Conservation (phyloP, 805 yeast genomes). For the Saturnispora bothae region DNA sequence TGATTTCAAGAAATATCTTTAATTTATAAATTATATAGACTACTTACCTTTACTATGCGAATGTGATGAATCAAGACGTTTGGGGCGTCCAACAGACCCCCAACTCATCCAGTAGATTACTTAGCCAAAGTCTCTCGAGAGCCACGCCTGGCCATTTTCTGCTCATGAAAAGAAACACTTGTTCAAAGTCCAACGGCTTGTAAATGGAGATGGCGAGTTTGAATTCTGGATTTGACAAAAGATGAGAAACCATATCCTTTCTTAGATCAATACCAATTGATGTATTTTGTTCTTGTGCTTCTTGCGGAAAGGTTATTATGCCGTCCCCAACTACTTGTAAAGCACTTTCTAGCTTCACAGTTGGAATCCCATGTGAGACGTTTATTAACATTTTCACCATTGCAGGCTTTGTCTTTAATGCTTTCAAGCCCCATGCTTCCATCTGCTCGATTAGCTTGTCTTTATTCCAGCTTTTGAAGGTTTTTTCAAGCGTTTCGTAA, state of each 20-base stretch:
- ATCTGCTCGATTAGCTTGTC: slow-evolving; percentile 17
- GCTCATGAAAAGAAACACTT: slow-evolving; percentile 13
- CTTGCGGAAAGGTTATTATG: slow-evolving; percentile 3
- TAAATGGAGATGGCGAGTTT: slow-evolving; percentile 16
- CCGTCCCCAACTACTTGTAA: slow-evolving; percentile 1
- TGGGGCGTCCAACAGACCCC: slow-evolving; percentile 21
- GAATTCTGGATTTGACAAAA: slow-evolving; percentile 13
- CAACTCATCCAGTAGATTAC: slow-evolving; percentile 21
- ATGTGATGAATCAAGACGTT: too few relatives aligned
- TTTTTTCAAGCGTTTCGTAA: too few relatives aligned
- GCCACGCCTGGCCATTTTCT: slow-evolving; percentile 12
- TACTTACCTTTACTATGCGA: neutral
- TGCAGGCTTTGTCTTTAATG: slow-evolving; percentile 14
- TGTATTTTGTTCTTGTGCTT: slow-evolving; percentile 2
- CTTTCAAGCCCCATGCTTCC: slow-evolving; percentile 30
- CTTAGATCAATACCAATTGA: slow-evolving; percentile 11
- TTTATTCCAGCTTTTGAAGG: too few relatives aligned
- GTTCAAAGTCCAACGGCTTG: slow-evolving; percentile 19
- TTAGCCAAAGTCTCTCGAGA: slow-evolving; percentile 15
- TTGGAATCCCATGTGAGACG: slow-evolving; percentile 6
- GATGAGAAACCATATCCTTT: slow-evolving; percentile 12
- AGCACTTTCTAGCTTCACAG: slow-evolving; percentile 5
- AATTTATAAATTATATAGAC: neutral
- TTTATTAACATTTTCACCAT: slow-evolving; percentile 16
- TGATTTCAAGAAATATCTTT: slow-evolving; percentile 22